Conservation (phyloP, 108 stramenopile genomes). For the Thalassiosira profunda region DNA sequence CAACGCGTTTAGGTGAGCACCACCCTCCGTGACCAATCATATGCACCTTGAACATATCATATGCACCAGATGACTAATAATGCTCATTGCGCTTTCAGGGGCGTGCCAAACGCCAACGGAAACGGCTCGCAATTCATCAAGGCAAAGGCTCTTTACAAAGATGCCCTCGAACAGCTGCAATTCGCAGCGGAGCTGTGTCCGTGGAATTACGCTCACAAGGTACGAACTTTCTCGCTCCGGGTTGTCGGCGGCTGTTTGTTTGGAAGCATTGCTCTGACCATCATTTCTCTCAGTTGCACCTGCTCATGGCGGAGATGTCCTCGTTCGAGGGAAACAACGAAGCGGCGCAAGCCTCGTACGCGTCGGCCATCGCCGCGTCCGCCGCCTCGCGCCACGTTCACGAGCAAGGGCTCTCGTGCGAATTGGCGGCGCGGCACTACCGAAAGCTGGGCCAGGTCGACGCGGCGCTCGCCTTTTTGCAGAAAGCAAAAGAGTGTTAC, state of each 20-base stretch:
- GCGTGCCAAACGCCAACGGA: not conserved
- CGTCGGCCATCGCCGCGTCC: not conserved
- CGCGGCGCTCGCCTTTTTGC: not conserved
- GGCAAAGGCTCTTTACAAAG: not conserved
- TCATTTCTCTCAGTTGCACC: too few species aligned
- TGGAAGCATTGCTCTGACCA: too few species aligned
- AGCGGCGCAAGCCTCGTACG: not conserved
- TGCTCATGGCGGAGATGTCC: not conserved
- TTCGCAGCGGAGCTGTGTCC: not conserved
- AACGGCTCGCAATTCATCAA: not conserved
- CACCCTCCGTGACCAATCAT: not conserved
- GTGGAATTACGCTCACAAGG: not conserved
- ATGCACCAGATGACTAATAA: not conserved
- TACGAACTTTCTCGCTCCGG: too few species aligned
- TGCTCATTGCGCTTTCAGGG: not conserved
- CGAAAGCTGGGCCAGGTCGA: not conserved
- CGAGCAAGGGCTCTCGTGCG: constrained; percentile 2
- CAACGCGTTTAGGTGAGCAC: not conserved
- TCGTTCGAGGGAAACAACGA: not conserved
- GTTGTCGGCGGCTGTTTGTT: too few species aligned
- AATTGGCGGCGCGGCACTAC: not conserved
- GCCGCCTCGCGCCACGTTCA: not conserved
- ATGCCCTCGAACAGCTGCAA: not conserved
- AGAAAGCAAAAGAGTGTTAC: not conserved
- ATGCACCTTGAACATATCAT: not conserved